Percentiles rank a stretch among this genome's conserved stretches.
Conservation (phyloP, 2,329 filamentous ascomycete species). For the Emmonsiellopsis sp. region DNA sequence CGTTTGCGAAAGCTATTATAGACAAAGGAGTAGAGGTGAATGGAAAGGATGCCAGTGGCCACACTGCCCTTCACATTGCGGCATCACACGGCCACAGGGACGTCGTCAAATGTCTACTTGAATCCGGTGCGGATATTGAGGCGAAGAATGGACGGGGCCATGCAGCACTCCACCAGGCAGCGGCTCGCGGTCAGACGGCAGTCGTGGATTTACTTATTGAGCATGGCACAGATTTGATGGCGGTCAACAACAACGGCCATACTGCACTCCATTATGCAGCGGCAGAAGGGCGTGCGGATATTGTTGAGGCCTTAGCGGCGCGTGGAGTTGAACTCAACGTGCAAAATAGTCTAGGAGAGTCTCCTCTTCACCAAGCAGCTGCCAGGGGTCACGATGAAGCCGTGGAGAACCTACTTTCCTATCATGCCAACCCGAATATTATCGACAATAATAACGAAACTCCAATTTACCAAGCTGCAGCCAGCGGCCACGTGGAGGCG, state of each 20-base stretch:
- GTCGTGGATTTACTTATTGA: not conserved
- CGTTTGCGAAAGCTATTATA: constrained; percentile 34
- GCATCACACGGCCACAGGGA: constrained; percentile 2
- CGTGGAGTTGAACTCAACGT: constrained; percentile 5
- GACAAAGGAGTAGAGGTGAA: constrained; percentile 12
- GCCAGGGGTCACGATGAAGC: constrained; percentile 15
- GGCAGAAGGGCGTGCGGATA: not conserved
- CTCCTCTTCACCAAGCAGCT: constrained; percentile 9
- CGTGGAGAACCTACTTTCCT: constrained; percentile 29
- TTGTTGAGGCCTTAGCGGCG: not conserved
- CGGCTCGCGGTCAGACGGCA: not conserved
- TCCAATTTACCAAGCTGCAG: constrained; percentile 31
- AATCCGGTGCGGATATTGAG: not conserved
- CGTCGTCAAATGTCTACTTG: constrained; percentile 1
- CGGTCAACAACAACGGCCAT: not conserved
- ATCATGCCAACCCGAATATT: constrained; percentile 31
- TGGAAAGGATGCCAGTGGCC: not conserved
- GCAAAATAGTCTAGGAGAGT: constrained; percentile 1
- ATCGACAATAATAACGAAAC: constrained; percentile 27
- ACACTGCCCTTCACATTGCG: constrained; percentile 4
- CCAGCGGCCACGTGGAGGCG: constrained; percentile 27
- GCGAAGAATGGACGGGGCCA: not conserved
- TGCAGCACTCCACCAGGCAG: not conserved
- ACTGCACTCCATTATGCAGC: not conserved
- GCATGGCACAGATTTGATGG: not conserved